Evolutionary conservation across 306 rosid species (phyloP), one percentile per base, ranked within the genome.

Genomic region (Quercus gilva): DNA sequence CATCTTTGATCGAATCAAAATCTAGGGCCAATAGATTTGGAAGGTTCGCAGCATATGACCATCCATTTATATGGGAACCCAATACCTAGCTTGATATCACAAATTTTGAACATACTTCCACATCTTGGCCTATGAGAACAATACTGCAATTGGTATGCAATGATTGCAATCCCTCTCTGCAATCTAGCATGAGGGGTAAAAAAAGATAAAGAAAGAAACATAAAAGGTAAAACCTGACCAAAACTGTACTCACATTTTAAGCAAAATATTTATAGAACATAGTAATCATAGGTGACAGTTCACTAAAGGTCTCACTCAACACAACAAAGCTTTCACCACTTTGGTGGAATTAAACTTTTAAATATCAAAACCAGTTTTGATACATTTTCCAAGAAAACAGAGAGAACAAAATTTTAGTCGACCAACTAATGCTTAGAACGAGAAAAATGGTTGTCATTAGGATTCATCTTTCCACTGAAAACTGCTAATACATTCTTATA

Each of bases 391-490:
- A 19, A 73, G 49, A 21, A 23, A 20, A 4, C 10, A 55, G 8
- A 6, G 23, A 23, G 4, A 25, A 8, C 19, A 31, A 58, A 29
- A 5, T 69, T 69, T 12, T 15, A 69, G 9, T 28, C 5, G 41
- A 49, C 20, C 56, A 35, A 5, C 65, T 75, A 91, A 17, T 53
- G 94, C 88, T 77, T 90, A 3, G 97, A 69, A 75, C 93, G 92
- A 37, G 96, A 83, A 88, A 70, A 93, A 79, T 93, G 98, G 77
- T 95, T 93, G 85, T 93, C 99, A 15, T 95, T 95, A 18, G 97
- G 99, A 87, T 95, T 95, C 83, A 98, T 90, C 88, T 61, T 91
- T 59, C 96, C 96, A 57, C 94, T 33, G 78, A 91, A 95, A 73
- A 85, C 92, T 41, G 96, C 90, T 57, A 93, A 57, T 12, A 94